phyloP scores from a whole-genome alignment of 768 basidiomycete genomes.

The Tulasnella calospora region DNA sequence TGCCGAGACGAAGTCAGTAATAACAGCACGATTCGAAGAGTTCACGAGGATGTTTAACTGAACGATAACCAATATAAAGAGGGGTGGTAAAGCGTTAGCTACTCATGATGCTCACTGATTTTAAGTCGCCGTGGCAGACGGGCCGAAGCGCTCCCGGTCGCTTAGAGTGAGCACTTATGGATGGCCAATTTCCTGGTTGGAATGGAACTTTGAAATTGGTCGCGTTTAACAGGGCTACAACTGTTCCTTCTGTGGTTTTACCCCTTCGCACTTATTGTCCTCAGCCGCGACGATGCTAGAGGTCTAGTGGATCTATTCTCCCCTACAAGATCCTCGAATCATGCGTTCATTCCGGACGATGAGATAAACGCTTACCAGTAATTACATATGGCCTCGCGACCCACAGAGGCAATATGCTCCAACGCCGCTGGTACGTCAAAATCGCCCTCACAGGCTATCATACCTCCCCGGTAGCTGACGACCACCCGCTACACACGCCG shows the following conservation, averaged over 20 bases:
- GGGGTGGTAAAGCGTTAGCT: no score
- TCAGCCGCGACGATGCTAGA: background rate
- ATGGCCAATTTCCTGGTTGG: background rate
- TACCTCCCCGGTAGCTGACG: background rate
- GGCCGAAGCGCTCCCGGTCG: no score
- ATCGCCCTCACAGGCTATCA: background rate
- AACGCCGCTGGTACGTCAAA: background rate
- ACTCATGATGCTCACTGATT: no score
- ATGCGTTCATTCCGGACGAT: background rate
- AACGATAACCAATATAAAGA: no score
- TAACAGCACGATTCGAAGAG: no score
- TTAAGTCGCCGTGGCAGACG: no score
- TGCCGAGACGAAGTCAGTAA: no score
- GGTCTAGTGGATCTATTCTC: background rate
- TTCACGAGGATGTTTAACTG: no score
- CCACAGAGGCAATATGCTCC: background rate
- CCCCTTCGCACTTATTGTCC: background rate
- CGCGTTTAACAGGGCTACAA: background rate
- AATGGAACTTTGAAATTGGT: background rate
- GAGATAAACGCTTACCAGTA: background rate
- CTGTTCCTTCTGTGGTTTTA: background rate
- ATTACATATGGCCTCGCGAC: background rate
- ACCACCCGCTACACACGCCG: background rate
- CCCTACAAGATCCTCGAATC: background rate
- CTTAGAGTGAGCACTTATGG: background rate